Percentiles rank a stretch among this genome's conserved stretches.
phyloP scores from a whole-genome alignment of 176 grass and related monocot species.

The Bromus sterilis region DNA sequence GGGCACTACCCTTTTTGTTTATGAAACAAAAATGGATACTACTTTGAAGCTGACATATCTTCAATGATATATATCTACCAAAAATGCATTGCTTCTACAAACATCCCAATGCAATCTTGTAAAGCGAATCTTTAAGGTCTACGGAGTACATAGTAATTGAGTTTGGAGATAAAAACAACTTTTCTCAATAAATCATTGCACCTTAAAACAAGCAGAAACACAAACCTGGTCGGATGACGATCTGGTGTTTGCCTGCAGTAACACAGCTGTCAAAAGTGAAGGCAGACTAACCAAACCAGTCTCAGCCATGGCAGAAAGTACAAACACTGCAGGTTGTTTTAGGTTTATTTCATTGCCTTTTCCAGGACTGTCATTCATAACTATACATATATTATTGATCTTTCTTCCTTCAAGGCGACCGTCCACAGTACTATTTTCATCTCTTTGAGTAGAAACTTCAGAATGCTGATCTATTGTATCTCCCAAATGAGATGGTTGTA shows the following conservation, averaged over 20 bases:
- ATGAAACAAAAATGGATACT: constrained; percentile 6
- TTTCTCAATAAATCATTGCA: constrained; percentile 4
- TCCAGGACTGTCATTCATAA: constrained; percentile 13
- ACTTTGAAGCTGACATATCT: constrained; percentile 1
- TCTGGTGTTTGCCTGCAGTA: constrained; percentile 96
- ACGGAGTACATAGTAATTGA: neutral
- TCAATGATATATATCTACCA: neutral
- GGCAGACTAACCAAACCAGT: constrained; percentile 91
- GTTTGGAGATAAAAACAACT: neutral
- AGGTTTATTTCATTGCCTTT: constrained; percentile 52
- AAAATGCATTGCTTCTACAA: constrained; percentile 3
- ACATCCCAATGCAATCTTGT: neutral
- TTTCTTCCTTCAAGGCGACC: constrained; percentile 43
- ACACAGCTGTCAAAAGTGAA: constrained; percentile 91
- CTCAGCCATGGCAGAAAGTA: constrained; percentile 92
- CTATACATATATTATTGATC: constrained; percentile 20
- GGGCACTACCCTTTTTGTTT: neutral
- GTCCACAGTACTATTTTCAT: constrained; percentile 40
- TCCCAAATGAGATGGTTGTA: constrained; percentile 10
- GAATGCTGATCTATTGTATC: constrained; percentile 14
- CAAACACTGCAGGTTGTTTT: constrained; percentile 68
- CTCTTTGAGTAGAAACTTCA: constrained; percentile 30
- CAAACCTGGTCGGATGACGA: constrained; percentile 87
- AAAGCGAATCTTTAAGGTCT: neutral
- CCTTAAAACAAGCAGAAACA: constrained; percentile 5